A percentile compares a stretch with the other conserved stretches of the same genome.
phyloP scores from a whole-genome alignment of 306 rosid genomes.

The Vigna mungo region DNA sequence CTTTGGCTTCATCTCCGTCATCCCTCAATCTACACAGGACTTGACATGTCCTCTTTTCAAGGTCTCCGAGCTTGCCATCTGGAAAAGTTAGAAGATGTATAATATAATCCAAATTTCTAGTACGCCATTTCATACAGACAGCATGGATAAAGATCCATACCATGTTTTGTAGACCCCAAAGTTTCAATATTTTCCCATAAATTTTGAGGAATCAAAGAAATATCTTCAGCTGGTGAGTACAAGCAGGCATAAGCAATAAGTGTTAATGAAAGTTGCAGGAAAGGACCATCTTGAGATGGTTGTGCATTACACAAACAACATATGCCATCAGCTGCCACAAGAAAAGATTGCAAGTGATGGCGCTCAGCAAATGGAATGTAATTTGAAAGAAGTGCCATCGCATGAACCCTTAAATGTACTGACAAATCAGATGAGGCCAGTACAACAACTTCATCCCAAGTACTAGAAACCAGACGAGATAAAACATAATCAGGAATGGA shows the following conservation, averaged over 20 bases:
- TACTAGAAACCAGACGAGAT: constrained; percentile 78
- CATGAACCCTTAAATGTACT: constrained; percentile 64
- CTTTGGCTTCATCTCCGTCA: constrained; percentile 81
- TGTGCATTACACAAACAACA: constrained; percentile 62
- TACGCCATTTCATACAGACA: constrained; percentile 25
- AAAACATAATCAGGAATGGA: constrained; percentile 58
- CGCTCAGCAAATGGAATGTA: constrained; percentile 81
- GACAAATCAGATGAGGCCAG: constrained; percentile 78
- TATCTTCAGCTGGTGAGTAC: constrained; percentile 77
- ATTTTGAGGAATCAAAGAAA: constrained; percentile 77
- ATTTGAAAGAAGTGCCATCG: constrained; percentile 78
- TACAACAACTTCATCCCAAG: constrained; percentile 85
- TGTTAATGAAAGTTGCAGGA: constrained; percentile 80
- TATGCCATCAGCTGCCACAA: constrained; percentile 71
- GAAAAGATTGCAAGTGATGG: constrained; percentile 77
- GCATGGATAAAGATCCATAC: constrained; percentile 51
- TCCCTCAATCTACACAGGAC: constrained; percentile 73
- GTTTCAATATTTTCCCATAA: constrained; percentile 80
- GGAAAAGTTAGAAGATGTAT: constrained; percentile 34
- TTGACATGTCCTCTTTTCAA: constrained; percentile 83
- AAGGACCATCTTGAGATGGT: constrained; percentile 69
- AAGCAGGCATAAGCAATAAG: constrained; percentile 84
- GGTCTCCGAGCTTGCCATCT: constrained; percentile 77
- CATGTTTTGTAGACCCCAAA: constrained; percentile 67
- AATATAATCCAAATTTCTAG: constrained; percentile 31